These are phyloP conservation scores for Dendrobium nobile DNA, from an alignment of 106 monocot genomes.

Conservation along the genomic window DNA sequence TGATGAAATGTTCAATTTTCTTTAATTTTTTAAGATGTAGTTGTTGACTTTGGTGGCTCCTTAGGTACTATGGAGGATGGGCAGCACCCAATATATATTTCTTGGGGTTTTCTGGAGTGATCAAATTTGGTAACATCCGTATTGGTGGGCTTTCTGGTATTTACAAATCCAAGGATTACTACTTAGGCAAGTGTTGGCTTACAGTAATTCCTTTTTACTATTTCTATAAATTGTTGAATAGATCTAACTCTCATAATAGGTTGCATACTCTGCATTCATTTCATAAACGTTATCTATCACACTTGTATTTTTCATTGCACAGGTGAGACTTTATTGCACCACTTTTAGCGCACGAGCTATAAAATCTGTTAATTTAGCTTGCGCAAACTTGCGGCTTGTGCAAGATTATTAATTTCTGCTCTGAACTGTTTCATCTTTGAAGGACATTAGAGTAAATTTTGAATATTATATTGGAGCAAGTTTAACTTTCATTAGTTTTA, in stretches of 20 bases:
- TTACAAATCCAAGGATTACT: conserved; percentile 56
- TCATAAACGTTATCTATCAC: not conserved
- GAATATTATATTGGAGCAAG: not conserved
- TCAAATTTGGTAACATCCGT: conserved; percentile 86
- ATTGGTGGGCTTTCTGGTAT: conserved; percentile 95
- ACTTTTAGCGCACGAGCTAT: not conserved
- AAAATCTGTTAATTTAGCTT: not conserved
- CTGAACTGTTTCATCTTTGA: conserved; percentile 4
- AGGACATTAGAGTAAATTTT: not conserved
- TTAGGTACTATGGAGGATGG: conserved; percentile 83
- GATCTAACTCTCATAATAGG: not conserved
- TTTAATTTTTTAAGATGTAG: not conserved
- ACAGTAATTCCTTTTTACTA: not conserved
- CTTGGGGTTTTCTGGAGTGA: conserved; percentile 74
- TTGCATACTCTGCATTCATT: not conserved
- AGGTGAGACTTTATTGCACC: not conserved
- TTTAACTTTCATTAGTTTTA: not conserved
- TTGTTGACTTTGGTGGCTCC: conserved; percentile 13
- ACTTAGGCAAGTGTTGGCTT: conserved; percentile 45
- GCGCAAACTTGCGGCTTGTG: not conserved
- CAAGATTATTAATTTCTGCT: not conserved
- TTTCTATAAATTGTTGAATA: not conserved
- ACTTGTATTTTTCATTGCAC: not conserved
- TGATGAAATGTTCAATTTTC: not conserved
- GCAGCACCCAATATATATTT: conserved; percentile 70